Percentiles rank a stretch among this genome's conserved stretches.
phyloP scores from a whole-genome alignment of 2,329 filamentous ascomycete genomes.

The Microascus cirrosus region DNA sequence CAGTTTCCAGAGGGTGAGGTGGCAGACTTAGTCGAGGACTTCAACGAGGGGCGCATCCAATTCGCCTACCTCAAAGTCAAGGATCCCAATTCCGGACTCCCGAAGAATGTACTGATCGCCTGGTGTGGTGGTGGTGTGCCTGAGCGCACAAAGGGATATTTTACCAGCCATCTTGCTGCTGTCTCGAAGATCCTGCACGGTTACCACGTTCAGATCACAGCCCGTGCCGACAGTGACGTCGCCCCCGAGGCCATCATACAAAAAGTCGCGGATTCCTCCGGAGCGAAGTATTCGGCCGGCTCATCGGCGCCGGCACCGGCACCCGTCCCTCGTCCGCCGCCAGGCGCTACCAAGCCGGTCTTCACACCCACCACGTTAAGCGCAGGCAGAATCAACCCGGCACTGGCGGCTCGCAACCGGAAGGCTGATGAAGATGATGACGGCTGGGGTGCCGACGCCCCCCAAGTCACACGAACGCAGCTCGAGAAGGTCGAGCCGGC shows the following conservation, averaged over 20 bases:
- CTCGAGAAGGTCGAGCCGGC: constrained; percentile 86
- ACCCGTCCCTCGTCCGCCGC: constrained; percentile 36
- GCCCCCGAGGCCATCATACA: constrained; percentile 80
- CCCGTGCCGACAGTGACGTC: constrained; percentile 81
- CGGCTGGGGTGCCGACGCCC: constrained; percentile 91
- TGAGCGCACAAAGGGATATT: constrained; percentile 97
- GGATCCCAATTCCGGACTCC: constrained; percentile 79
- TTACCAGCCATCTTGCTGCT: constrained; percentile 83
- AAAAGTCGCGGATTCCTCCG: constrained; percentile 90
- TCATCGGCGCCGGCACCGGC: constrained; percentile 37
- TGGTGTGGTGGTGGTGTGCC: constrained; percentile 98
- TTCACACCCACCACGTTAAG: constrained; percentile 65
- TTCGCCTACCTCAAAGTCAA: constrained; percentile 96
- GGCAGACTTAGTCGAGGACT: constrained; percentile 82
- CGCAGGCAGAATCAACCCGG: constrained; percentile 51
- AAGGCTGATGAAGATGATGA: constrained; percentile 60
- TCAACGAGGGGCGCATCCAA: constrained; percentile 92
- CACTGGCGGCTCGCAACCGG: constrained; percentile 54
- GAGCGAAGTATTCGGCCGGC: constrained; percentile 74
- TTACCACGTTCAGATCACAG: constrained; percentile 96
- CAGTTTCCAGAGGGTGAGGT: constrained; percentile 68
- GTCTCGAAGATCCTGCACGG: constrained; percentile 90
- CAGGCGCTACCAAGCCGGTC: constrained; percentile 77
- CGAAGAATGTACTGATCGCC: constrained; percentile 86
- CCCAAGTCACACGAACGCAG: constrained; percentile 75